phyloP scores from a whole-genome alignment of 495 filamentous ascomycete species.

The Xeromyces bisporus region DNA sequence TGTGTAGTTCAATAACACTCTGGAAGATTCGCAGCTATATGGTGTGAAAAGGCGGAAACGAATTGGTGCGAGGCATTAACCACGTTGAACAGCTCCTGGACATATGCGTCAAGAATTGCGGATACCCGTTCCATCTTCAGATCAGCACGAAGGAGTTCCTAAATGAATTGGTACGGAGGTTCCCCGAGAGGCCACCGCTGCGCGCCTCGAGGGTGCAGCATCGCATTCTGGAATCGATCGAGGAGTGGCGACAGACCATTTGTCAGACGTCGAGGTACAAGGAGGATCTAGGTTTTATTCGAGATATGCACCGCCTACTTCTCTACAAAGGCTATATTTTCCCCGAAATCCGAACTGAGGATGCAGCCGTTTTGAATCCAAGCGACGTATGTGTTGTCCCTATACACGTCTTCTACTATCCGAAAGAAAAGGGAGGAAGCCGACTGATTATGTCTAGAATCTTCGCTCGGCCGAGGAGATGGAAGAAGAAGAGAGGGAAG shows the following conservation, averaged over 20 bases:
- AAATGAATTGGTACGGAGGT: slow-evolving; percentile 91
- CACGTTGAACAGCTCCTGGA: slow-evolving; percentile 56
- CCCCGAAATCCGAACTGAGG: slow-evolving; percentile 77
- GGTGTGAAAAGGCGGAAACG: no score
- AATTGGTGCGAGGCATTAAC: slow-evolving; percentile 11
- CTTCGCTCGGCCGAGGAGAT: slow-evolving; percentile 95
- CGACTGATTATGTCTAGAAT: slow-evolving; percentile 43
- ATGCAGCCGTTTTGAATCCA: slow-evolving; percentile 93
- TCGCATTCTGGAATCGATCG: slow-evolving; percentile 88
- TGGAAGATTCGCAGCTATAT: no score
- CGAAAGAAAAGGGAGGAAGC: no score
- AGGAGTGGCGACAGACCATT: slow-evolving; percentile 97
- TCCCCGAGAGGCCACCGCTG: slow-evolving; percentile 82
- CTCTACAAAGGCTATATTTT: slow-evolving; percentile 96
- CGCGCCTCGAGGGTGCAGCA: slow-evolving; percentile 74
- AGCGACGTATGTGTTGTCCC: slow-evolving; percentile 64
- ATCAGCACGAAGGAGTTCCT: slow-evolving; percentile 98
- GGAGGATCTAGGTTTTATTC: slow-evolving; percentile 87
- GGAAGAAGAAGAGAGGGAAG: slow-evolving; percentile 90
- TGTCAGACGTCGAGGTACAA: slow-evolving; percentile 95
- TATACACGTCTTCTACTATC: not conserved
- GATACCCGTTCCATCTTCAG: slow-evolving; percentile 96
- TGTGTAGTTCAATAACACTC: slow-evolving; percentile 7
- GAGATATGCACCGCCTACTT: slow-evolving; percentile 92
- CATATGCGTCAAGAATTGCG: slow-evolving; percentile 99